Evolutionary conservation across 495 filamentous ascomycete species (phyloP).

Genomic region (Neurospora cerealis): DNA sequence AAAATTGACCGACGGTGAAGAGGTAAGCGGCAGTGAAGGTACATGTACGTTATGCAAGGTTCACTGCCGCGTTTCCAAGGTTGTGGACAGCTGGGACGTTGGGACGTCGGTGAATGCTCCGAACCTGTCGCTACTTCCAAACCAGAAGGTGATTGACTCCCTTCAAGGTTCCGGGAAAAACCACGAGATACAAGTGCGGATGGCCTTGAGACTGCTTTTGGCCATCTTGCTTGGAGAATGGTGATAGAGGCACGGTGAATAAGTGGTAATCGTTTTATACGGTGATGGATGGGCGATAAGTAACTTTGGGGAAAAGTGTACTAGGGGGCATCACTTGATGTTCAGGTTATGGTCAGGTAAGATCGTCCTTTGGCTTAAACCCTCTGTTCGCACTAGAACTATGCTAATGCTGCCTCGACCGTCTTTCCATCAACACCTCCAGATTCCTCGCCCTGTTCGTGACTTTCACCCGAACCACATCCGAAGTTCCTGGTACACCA

Average conservation of each 20-base stretch:
- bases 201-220: too few species aligned
- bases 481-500: neutral
- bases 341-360: neutral
- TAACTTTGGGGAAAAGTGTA: too few species aligned
- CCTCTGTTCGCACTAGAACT: neutral
- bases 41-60: neutral
- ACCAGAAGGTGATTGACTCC: neutral
- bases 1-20: neutral
- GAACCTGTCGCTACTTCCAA: neutral
- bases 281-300: too few species aligned
- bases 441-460: neutral
- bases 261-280: too few species aligned
- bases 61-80: neutral
- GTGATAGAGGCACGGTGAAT: too few species aligned
- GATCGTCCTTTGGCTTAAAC: neutral
- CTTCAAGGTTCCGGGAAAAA: neutral
- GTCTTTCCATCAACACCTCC: neutral
- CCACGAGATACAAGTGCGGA: too few species aligned
- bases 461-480: neutral
- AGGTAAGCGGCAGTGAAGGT: neutral
- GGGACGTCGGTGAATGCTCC: neutral
- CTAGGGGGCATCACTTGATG: neutral
- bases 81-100: neutral
- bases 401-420: neutral
- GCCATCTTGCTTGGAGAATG: too few species aligned